Conservation (phyloP, 306 rosid genomes). For the Dalbergia cultrata region DNA sequence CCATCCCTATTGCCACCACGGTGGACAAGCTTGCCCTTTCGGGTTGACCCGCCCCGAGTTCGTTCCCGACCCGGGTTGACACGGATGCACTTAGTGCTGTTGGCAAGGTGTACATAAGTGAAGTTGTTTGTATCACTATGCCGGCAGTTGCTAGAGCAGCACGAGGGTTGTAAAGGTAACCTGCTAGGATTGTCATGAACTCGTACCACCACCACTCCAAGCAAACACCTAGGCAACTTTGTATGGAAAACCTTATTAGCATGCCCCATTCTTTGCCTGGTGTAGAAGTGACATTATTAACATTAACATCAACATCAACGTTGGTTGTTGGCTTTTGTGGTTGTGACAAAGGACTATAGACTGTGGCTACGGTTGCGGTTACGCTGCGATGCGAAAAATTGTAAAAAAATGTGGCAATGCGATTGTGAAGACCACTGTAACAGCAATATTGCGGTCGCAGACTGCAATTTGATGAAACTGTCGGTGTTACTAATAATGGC, state of each 20-base stretch:
- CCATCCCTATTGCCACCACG: constrained; percentile 58
- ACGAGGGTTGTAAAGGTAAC: constrained; percentile 65
- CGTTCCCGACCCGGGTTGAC: constrained; percentile 71
- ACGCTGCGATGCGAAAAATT: no score
- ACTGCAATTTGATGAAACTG: no score
- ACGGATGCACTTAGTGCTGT: constrained; percentile 65
- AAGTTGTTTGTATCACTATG: constrained; percentile 71
- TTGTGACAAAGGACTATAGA: constrained; percentile 19
- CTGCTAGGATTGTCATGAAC: constrained; percentile 70
- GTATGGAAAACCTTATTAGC: constrained; percentile 62
- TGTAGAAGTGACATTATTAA: not conserved
- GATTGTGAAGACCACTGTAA: no score
- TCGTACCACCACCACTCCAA: constrained; percentile 98
- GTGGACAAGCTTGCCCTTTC: constrained; percentile 60
- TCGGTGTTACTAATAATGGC: constrained; percentile 37
- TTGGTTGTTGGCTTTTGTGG: not conserved
- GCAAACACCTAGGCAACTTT: constrained; percentile 84
- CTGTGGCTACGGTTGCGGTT: no score
- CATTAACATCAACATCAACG: not conserved
- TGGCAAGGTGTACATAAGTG: constrained; percentile 72
- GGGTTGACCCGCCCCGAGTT: constrained; percentile 67
- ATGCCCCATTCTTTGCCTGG: constrained; percentile 64
- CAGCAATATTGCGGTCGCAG: no score
- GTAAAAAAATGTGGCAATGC: no score
- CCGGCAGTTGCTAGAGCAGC: constrained; percentile 65